Evolutionary conservation across 2,329 filamentous ascomycete species (phyloP), one percentile per base, ranked within the genome.

Genomic region (Sporothrix brunneoviolacea): DNA sequence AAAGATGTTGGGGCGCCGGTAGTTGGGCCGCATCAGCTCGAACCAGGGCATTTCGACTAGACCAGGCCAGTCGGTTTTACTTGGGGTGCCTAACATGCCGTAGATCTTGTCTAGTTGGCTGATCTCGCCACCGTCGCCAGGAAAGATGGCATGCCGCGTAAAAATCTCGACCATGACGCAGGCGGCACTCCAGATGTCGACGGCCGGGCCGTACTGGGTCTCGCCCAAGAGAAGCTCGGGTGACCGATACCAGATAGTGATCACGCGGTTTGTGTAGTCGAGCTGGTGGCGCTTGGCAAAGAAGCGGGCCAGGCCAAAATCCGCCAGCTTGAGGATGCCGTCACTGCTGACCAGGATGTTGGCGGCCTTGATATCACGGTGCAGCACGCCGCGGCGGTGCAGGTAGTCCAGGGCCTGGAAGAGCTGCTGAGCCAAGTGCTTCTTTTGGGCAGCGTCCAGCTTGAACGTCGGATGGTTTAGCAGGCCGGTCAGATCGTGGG

Each of bases 71-170:
- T 94, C 86, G 30, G 75, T 74, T 50, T 82, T 80, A 37, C 82
- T 94, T 0, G 93, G 93, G 0, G 91, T 97, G 43, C 93, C 93
- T 40, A 98, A 77, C 4, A 95, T 76, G 45, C 85, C 84, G 68
- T 96, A 96, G n/a, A 98, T 91, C 69, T 95, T 96, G 58, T 97
- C 91, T 3, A 98, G 76, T 65, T 98, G 93, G 61, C 85, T 94
- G 58, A 96, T 87, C 67, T 98, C 93, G n/a, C 87, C 87, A 21
- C 91, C 91, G 61, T 96, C 91, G 6, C 93, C 93, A 0, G 93
- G 89, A 64, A 98, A 98, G 55, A 97, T 93, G 55, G 93, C 89
- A 59, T 89, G 86, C 33, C 87, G 82, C 2, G 89, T 95, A 65
- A 98, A 97, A 55, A 98, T 95, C 65, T 98, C 93, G 41, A 96